phyloP scores from a whole-genome alignment of 805 yeast species.

The Teunomyces kruisii region DNA sequence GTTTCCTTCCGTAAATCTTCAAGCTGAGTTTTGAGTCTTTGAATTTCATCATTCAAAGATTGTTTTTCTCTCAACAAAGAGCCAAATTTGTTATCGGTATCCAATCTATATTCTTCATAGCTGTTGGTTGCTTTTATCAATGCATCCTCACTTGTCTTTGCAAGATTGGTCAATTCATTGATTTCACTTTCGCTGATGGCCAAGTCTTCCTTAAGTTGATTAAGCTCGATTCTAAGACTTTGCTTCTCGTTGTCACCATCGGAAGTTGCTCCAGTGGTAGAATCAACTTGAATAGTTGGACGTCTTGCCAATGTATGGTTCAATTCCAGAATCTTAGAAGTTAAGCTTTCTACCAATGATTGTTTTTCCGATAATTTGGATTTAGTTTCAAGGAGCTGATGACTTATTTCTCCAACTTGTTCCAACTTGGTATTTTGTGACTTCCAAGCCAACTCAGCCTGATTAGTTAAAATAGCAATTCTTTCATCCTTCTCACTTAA shows the following conservation, averaged over 20 bases:
- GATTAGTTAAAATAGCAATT: slow-evolving; percentile 51
- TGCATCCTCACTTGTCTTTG: slow-evolving; percentile 66
- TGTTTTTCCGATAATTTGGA: slow-evolving; percentile 45
- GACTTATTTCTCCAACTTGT: slow-evolving; percentile 55
- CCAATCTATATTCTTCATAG: slow-evolving; percentile 42
- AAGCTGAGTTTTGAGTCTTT: slow-evolving; percentile 3
- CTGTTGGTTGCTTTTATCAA: slow-evolving; percentile 52
- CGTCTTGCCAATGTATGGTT: slow-evolving; percentile 5
- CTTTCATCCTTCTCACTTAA: slow-evolving; percentile 55
- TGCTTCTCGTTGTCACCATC: slow-evolving; percentile 9
- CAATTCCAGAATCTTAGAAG: slow-evolving; percentile 28
- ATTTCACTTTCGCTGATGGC: slow-evolving; percentile 56
- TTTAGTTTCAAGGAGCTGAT: slow-evolving; percentile 42
- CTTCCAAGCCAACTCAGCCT: slow-evolving; percentile 53
- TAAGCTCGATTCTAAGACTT: slow-evolving; percentile 32
- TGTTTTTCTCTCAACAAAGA: slow-evolving; percentile 24
- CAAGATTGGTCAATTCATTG: slow-evolving; percentile 61
- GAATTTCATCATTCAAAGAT: slow-evolving; percentile 16
- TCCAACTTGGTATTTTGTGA: slow-evolving; percentile 53
- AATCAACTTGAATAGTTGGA: slow-evolving; percentile 1
- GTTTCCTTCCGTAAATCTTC: slow-evolving; percentile 17
- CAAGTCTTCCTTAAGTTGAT: slow-evolving; percentile 53
- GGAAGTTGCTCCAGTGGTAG: background rate
- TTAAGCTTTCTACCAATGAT: slow-evolving; percentile 36
- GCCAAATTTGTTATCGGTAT: slow-evolving; percentile 21